Evolutionary conservation across 2,329 filamentous ascomycete genomes (phyloP), one percentile per base, ranked within the genome.

Genomic region (Nemania sp.): DNA sequence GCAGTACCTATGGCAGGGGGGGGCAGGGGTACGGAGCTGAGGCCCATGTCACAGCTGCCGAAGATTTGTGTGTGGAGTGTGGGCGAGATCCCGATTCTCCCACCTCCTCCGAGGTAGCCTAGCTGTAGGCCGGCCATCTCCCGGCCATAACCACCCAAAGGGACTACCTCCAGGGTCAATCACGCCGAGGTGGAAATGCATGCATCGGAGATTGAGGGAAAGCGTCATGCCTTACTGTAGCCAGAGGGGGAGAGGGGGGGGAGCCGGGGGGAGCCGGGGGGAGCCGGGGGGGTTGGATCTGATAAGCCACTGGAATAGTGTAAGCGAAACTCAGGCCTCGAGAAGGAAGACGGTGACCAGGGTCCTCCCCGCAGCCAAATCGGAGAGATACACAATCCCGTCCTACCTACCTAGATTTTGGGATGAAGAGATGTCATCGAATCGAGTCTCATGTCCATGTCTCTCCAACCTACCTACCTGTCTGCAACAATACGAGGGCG

Each of bases 181-280:
- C 57, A 21, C 57, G 51, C 50, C 48, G 50, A 56, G 37, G 54
- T 39, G 60, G 56, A 40, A 47, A 52, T 53, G 20, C 51, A 20
- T 60, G 58, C 59, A 65, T 65, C 62, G 62, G 59, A 63, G 53
- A 64, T 64, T 58, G 59, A 61, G 54, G 34, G 25, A 43, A 20
- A 50, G 57, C 50, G 54, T 51, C 40, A 59, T 53, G 52, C 49
- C 50, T 56, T 57, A 60, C 53, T 53, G 54, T 61, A 54, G 51
- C 51, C 25, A 29, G 25, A 29, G 25, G 7, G 25, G 25, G 25
- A n/a, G n/a, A n/a, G n/a, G n/a, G 25, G 25, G 25, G 25, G 4
- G 25, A 7, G 25, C 3, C 51, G 15, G 60, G 55, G 47, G 55
- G 51, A n/a, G n/a, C n/a, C n/a, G 25, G 25, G 25, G 25, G 4